These are phyloP conservation scores for Diplocarpon mali DNA, from an alignment of 2,329 filamentous ascomycete species.

Conservation along the genomic window DNA sequence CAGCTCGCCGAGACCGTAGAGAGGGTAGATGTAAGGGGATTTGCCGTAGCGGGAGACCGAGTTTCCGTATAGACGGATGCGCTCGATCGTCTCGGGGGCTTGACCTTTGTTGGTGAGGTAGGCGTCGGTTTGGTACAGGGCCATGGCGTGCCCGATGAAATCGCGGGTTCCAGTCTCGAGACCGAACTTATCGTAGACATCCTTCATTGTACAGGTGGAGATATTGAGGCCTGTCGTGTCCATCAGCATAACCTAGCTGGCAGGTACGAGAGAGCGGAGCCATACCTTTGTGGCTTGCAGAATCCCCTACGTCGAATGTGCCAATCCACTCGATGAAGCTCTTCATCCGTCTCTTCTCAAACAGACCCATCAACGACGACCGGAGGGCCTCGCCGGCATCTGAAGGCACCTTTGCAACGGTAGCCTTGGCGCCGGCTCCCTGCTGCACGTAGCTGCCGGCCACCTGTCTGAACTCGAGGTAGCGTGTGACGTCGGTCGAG, in stretches of 20 bases:
- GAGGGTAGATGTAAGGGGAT: conserved; percentile 97
- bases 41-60: conserved; percentile 96
- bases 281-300: conserved; percentile 77
- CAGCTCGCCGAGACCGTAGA: conserved; percentile 93
- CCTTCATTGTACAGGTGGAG: conserved; percentile 76
- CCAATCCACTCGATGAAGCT: conserved; percentile 95
- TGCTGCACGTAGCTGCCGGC: conserved; percentile 96
- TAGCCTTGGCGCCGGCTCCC: conserved; percentile 68
- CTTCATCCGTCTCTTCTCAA: conserved; percentile 96
- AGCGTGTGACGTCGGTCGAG: conserved; percentile 82
- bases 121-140: conserved; percentile 80
- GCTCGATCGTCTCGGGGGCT: conserved; percentile 77
- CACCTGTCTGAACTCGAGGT: conserved; percentile 89
- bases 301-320: conserved; percentile 70
- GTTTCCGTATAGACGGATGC: conserved; percentile 93
- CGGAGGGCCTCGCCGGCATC: conserved; percentile 82
- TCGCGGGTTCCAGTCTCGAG: conserved; percentile 83
- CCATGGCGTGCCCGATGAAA: conserved; percentile 98
- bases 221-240: conserved; percentile 61
- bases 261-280: too few species aligned
- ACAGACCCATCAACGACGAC: conserved; percentile 91
- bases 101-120: conserved; percentile 66
- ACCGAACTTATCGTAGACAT: conserved; percentile 97
- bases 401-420: conserved; percentile 92
- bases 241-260: conserved; percentile 16